Evolutionary conservation across 73 alveolate genomes (phyloP).

Genomic region (Stentor roeselii): DNA sequence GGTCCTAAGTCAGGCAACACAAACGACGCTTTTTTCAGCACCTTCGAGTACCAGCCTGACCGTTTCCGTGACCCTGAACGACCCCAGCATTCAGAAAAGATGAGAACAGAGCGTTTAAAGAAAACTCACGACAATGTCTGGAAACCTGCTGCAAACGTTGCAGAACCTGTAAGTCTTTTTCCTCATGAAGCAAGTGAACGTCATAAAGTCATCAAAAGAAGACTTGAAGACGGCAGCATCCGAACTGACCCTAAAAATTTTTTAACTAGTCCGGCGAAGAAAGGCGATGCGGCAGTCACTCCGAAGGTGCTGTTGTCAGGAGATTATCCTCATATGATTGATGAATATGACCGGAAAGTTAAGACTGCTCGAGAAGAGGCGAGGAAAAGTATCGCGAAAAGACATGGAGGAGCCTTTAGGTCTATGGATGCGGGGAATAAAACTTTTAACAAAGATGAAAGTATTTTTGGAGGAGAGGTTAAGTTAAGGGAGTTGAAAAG

Average conservation of each 20-base stretch:
- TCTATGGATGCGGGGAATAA: conserved; percentile 5
- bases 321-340: not conserved
- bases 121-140: not conserved
- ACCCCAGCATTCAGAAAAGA: not conserved
- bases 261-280: not conserved
- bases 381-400: not conserved
- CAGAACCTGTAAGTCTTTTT: not conserved
- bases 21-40: not conserved
- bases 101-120: not conserved
- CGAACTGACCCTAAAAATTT: not conserved
- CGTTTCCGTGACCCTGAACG: conserved; percentile 30
- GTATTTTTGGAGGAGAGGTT: not conserved
- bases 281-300: not conserved
- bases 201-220: conserved; percentile 4
- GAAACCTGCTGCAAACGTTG: not conserved
- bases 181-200: not conserved
- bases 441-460: not conserved
- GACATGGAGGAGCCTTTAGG: not conserved
- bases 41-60: not conserved
- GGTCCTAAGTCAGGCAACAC: not conserved
- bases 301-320: conserved; percentile 12
- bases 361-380: not conserved
- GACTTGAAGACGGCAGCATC: not conserved
- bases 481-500: not conserved
- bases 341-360: not conserved